Conservation (phyloP, 23 red algal genomes). For the Chondrus crispus region DNA sequence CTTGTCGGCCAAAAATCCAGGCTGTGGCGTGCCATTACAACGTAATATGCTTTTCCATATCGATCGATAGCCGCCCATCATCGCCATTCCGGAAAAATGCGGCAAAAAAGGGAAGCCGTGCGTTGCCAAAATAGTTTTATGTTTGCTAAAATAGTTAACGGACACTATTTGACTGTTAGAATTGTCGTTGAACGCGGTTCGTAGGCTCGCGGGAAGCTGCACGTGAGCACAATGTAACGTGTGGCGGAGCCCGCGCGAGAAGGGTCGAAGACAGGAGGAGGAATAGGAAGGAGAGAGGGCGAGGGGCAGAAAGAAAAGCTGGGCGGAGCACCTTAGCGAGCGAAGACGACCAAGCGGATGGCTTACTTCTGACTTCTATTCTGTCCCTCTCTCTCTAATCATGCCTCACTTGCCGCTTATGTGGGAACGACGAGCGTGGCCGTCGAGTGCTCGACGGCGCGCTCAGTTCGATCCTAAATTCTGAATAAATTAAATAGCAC, state of each 20-base stretch:
- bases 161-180: too few species aligned
- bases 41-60: too few species aligned
- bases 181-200: not conserved
- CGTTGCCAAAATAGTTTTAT: too few species aligned
- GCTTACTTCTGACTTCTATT: not conserved
- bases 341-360: not conserved
- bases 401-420: not conserved
- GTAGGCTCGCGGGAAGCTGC: not conserved
- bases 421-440: not conserved
- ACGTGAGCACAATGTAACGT: not conserved
- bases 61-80: too few species aligned
- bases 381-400: not conserved
- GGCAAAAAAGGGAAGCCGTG: too few species aligned
- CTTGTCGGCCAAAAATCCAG: too few species aligned
- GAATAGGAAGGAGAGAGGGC: not conserved
- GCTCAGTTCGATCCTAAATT: not conserved
- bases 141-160: too few species aligned
- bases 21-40: too few species aligned
- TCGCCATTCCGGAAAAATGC: too few species aligned
- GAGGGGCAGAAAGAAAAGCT: not conserved
- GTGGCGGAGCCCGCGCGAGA: not conserved
- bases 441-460: not conserved
- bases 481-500: not conserved
- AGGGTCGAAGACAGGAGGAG: not conserved
- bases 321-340: not conserved